Evolutionary conservation across 805 yeast species (phyloP).

Genomic region (Hermanozyma aechmeae): DNA sequence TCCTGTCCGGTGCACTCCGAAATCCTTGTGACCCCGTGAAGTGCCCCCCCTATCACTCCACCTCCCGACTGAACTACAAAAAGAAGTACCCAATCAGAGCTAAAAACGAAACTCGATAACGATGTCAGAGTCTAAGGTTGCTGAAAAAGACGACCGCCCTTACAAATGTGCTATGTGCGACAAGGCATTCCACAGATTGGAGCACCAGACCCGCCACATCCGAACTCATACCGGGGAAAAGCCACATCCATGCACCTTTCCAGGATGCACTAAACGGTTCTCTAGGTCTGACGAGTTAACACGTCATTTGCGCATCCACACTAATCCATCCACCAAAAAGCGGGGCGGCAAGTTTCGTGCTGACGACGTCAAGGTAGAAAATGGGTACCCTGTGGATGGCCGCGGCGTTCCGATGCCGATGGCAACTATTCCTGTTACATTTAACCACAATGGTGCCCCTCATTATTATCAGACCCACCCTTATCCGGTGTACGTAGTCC

Average conservation of each 20-base stretch:
- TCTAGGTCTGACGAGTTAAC: conserved; percentile 68
- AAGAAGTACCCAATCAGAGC: too few species aligned
- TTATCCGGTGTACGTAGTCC: conserved; percentile 29
- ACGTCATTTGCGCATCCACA: conserved; percentile 64
- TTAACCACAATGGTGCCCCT: conserved; percentile 22
- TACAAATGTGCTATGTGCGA: conserved; percentile 68
- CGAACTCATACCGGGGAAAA: conserved; percentile 78
- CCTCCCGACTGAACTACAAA: too few species aligned
- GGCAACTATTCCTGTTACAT: conserved; percentile 18
- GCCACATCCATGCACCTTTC: conserved; percentile 68
- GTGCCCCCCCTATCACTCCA: too few species aligned
- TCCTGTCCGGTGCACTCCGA: too few species aligned
- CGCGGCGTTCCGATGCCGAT: conserved; percentile 4
- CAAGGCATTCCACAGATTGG: conserved; percentile 66
- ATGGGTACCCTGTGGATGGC: conserved; percentile 4
- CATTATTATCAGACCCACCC: conserved; percentile 20
- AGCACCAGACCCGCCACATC: conserved; percentile 72
- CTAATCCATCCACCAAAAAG: conserved; percentile 38
- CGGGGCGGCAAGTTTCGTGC: not conserved
- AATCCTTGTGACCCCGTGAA: too few species aligned
- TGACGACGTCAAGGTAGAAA: too few species aligned
- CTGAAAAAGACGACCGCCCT: conserved; percentile 38
- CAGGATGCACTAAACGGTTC: conserved; percentile 61
- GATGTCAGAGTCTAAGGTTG: too few species aligned
- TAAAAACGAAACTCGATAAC: too few species aligned